Base-by-base conservation (phyloP, 1,284 basidiomycete genomes). In the Tilletiaria anomala region DNA sequence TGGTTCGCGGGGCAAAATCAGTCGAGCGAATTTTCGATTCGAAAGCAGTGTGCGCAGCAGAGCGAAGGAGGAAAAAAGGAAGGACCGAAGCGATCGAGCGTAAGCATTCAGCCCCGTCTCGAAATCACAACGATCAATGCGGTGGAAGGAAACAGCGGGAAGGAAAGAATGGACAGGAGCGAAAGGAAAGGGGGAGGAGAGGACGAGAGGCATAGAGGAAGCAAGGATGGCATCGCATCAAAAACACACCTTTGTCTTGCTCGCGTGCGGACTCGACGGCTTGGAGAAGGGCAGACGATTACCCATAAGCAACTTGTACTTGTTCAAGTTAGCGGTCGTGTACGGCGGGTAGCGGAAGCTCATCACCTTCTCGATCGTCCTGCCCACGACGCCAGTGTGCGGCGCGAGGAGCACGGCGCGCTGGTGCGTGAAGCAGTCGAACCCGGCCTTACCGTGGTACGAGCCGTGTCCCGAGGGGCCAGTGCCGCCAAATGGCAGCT, bases 391-490 rank as follows among this genome's bases (percentile, higher is more conserved):
- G 20, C 63, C 63, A 37, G 57, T 62, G 4, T 52, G 60, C 1
- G 75, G 73, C 5, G 72, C 65, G 37, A 72, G 67, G 16, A 73
- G 51, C 14, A 62, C 70, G 18, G 69, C 65, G 12, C 74, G 70
- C 33, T 61, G 45, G 51, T 76, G 72, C 2, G 70, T 70, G 59
- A 75, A 76, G 24, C 61, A 63, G 39, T 76, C 71, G 53, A 73
- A 76, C 29, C 66, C 65, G 31, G 68, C 56, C 53, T 72, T 71
- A 37, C 73, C 68, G 34, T 71, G 64, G 56, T 74, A 73, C 22
- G 48, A 47, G 4, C 75, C 32, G 16, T 33, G 16, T 6, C 32
- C 15, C 32, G 15, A 33, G 16, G 32, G 8, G 32, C 32, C 8
- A 12, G 32, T 8, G 11, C 32, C 32, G 10, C 32, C 8, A 33